phyloP scores from a whole-genome alignment of 345 rosid species.

The Hirschfeldia incana region DNA sequence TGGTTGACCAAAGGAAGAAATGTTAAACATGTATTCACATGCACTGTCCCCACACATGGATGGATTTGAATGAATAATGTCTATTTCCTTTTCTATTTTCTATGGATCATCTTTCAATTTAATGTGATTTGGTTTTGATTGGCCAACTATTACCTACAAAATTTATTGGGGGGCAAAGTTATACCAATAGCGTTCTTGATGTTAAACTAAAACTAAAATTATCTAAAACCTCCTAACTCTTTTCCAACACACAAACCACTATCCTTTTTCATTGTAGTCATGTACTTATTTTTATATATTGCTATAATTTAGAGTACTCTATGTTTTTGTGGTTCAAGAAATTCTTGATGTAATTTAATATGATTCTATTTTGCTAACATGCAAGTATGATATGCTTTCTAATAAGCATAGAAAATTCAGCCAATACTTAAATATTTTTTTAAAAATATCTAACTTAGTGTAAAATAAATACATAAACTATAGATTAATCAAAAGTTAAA shows the following conservation, averaged over 20 bases:
- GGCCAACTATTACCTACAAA: slow-evolving; percentile 21
- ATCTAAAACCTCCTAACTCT: background rate
- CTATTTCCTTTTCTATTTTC: background rate
- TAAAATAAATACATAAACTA: background rate
- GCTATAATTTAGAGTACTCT: background rate
- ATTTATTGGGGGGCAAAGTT: slow-evolving; percentile 12
- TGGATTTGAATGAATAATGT: slow-evolving; percentile 15
- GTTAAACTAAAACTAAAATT: background rate
- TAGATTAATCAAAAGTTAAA: background rate
- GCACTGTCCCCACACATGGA: slow-evolving; percentile 2
- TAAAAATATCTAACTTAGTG: background rate
- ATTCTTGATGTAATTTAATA: background rate
- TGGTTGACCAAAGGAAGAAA: slow-evolving; percentile 21
- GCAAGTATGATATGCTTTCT: background rate
- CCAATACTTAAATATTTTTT: background rate
- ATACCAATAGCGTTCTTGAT: slow-evolving; percentile 9
- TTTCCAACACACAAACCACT: background rate
- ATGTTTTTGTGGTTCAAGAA: background rate
- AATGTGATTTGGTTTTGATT: slow-evolving; percentile 25
- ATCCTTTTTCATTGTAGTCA: background rate
- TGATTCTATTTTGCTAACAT: background rate
- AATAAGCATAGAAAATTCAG: background rate
- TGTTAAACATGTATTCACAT: slow-evolving; percentile 9
- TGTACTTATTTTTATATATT: background rate
- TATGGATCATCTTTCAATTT: slow-evolving; percentile 18